These are phyloP conservation scores for Trypanosoma cruzi DNA, from an alignment of 208 protist species.

Conservation along the genomic window DNA sequence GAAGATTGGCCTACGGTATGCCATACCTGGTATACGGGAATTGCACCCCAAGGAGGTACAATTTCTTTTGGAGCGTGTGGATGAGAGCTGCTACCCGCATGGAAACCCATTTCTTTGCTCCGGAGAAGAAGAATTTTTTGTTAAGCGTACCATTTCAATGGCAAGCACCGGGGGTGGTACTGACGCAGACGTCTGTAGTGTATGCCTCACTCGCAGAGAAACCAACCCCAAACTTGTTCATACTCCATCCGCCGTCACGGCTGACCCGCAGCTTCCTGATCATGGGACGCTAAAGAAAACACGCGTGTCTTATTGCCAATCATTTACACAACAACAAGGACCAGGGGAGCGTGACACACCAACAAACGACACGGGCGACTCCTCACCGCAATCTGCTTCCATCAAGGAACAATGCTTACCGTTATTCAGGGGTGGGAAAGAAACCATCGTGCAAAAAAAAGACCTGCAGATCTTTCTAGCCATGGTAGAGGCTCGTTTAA, in stretches of 20 bases:
- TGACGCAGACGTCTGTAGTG: not conserved
- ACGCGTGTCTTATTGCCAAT: not conserved
- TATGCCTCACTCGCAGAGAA: not conserved
- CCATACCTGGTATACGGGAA: slow-evolving; percentile 53
- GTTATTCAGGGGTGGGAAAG: slow-evolving; percentile 49
- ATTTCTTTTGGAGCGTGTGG: slow-evolving; percentile 15
- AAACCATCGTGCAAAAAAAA: slow-evolving; percentile 33
- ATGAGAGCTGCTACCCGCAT: not conserved
- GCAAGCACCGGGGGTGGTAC: slow-evolving; percentile 10
- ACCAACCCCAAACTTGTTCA: not conserved
- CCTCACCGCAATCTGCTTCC: not conserved
- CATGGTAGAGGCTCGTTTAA: slow-evolving; percentile 36
- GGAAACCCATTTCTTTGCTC: not conserved
- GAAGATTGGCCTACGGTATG: slow-evolving; percentile 43
- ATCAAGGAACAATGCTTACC: slow-evolving; percentile 37
- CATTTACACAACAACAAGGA: not conserved
- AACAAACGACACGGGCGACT: not conserved
- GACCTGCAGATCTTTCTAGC: slow-evolving; percentile 45
- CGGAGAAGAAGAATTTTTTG: slow-evolving; percentile 9
- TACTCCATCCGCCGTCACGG: not conserved
- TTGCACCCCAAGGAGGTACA: slow-evolving; percentile 20
- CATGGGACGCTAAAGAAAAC: not conserved
- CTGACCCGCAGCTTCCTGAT: not conserved
- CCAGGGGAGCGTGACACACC: not conserved
- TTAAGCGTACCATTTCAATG: slow-evolving; percentile 4